Evolutionary conservation across 2,329 filamentous ascomycete genomes (phyloP), one percentile per base, ranked within the genome.

Genomic region (Hypoxylon sp.): DNA sequence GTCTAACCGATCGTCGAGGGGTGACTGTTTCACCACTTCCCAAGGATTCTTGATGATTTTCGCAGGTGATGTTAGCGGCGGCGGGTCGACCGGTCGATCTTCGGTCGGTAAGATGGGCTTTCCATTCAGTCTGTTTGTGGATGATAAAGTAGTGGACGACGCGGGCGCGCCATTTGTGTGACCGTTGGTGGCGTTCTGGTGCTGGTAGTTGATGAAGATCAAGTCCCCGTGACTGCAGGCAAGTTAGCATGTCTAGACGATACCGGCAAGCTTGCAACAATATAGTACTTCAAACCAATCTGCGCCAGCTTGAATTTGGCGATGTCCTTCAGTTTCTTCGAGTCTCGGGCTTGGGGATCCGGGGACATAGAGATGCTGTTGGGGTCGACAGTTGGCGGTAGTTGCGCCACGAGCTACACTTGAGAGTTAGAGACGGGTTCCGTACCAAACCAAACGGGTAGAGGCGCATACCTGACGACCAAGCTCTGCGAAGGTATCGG

Each of bases 1-100:
- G 79, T 99, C 96, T 75, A 99, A 82, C 59, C 86, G 83, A 76
- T 99, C 90, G 76, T 99, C 96, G 8, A 99, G 84, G 1, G 89
- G 84, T 2, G 94, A 96, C 80, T 99, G 96, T 74, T 89, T 89
- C 14, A 98, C 91, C 7, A 91, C 87, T 75, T 99, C 96, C 96
- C 96, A 98, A 0, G 93, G 93, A 69, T 96, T 97, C 78, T 91
- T 93, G 73, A 94, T 90, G 54, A 88, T 83, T 53, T 87, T 81
- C 2, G 85, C 81, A 4, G 87, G 84, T 1, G 85, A 85, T 3
- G 82, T 83, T 44, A 86, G 80, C 55, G 83, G 82, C 11, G 81
- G 82, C 50, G 89, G 86, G 66, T 88, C 85, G 75, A 91, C 85
- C 44, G 88, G 87, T 2, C 87, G 78, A 70, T 91, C 86, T 74